These are phyloP conservation scores for Anethum foeniculum DNA, from an alignment of 140 eudicot genomes.

Conservation along the genomic window DNA sequence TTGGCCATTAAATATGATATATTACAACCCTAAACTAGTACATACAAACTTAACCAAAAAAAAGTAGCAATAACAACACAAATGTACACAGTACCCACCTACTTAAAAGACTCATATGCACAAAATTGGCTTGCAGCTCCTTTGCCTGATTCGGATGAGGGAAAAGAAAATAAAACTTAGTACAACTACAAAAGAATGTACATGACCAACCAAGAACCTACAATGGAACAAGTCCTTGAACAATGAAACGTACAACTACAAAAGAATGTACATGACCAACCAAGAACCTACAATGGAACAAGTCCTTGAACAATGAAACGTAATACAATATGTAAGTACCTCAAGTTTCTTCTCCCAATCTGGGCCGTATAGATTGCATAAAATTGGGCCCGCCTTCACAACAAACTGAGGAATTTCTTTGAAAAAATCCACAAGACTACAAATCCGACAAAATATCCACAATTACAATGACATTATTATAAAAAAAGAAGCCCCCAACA, in stretches of 20 bases:
- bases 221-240: not conserved
- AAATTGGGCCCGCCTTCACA: conserved; percentile 62
- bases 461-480: not conserved
- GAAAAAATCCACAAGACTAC: conserved; percentile 71
- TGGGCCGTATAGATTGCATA: conserved; percentile 52
- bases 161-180: conserved; percentile 13
- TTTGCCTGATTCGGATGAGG: conserved; percentile 47
- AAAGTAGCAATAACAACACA: conserved; percentile 4
- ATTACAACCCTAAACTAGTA: too few species aligned
- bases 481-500: not conserved
- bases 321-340: conserved; percentile 31
- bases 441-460: conserved; percentile 11
- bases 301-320: not conserved
- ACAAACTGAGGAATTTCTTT: conserved; percentile 84
- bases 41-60: not conserved
- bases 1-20: not conserved
- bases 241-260: conserved; percentile 9
- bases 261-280: not conserved
- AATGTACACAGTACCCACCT: conserved; percentile 63
- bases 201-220: not conserved
- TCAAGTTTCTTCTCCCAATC: conserved; percentile 88
- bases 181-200: conserved; percentile 7
- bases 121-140: conserved; percentile 85
- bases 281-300: not conserved
- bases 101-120: conserved; percentile 80